phyloP scores from a whole-genome alignment of 2,329 filamentous ascomycete genomes.

The Penicillium glabrum region DNA sequence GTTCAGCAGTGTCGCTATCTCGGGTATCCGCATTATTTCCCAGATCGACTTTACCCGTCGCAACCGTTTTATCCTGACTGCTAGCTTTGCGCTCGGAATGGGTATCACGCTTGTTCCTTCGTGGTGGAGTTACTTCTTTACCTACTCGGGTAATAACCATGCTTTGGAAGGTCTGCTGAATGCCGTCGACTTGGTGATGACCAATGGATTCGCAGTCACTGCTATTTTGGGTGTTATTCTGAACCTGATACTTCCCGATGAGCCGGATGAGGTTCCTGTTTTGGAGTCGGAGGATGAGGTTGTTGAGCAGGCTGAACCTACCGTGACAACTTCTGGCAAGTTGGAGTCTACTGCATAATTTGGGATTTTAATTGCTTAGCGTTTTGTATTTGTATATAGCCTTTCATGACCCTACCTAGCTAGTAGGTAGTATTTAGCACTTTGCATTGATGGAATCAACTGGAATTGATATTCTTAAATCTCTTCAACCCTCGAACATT shows the following conservation, averaged over 20 bases:
- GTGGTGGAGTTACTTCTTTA: slow-evolving; percentile 51
- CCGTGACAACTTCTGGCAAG: slow-evolving; percentile 4
- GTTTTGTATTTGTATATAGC: background rate
- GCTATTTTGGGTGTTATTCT: slow-evolving; percentile 71
- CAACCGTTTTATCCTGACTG: slow-evolving; percentile 66
- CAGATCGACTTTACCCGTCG: slow-evolving; percentile 63
- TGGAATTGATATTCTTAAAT: background rate
- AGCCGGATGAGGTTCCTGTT: slow-evolving; percentile 65
- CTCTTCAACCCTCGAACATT: too few species aligned
- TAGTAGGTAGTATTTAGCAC: background rate
- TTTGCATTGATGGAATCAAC: background rate
- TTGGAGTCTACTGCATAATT: slow-evolving; percentile 2
- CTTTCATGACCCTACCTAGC: background rate
- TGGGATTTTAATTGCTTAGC: background rate
- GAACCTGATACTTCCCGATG: slow-evolving; percentile 71
- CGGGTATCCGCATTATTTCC: slow-evolving; percentile 65
- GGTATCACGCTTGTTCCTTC: slow-evolving; percentile 50
- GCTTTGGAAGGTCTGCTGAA: slow-evolving; percentile 61
- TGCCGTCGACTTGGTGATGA: slow-evolving; percentile 65
- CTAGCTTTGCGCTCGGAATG: slow-evolving; percentile 61
- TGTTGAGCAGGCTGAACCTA: slow-evolving; percentile 6
- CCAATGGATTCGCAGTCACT: slow-evolving; percentile 62
- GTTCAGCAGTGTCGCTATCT: slow-evolving; percentile 65
- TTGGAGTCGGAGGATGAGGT: slow-evolving; percentile 22
- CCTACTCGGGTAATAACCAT: slow-evolving; percentile 58